Percentiles rank a stretch among this genome's conserved stretches.
phyloP scores from a whole-genome alignment of 495 filamentous ascomycete genomes.

The Venustampulla echinocandica region DNA sequence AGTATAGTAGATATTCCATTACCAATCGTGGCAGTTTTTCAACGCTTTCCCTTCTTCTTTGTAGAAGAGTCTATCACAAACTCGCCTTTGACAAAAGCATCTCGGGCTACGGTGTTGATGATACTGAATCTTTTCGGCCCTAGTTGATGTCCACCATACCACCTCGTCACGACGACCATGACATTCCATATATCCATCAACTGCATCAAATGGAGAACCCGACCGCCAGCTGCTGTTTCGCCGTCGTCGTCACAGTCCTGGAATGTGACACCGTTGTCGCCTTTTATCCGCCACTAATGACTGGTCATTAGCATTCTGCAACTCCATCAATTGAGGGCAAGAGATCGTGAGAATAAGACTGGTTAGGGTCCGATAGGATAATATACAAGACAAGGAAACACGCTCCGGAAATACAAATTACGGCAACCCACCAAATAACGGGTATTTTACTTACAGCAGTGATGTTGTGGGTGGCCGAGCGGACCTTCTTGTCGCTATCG shows the following conservation, averaged over 20 bases:
- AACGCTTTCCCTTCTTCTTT: constrained; percentile 53
- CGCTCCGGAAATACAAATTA: no score
- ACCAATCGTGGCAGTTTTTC: constrained; percentile 17
- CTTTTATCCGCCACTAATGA: constrained; percentile 46
- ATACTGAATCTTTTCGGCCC: constrained; percentile 84
- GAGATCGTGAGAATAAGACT: no score
- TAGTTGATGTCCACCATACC: constrained; percentile 86
- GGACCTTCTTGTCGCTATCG: constrained; percentile 68
- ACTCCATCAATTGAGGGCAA: no score
- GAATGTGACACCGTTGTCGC: constrained; percentile 42
- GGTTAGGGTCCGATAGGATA: no score
- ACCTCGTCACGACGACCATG: constrained; percentile 88
- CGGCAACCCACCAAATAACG: no score
- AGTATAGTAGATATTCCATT: no score
- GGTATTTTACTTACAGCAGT: no score
- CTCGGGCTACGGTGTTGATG: constrained; percentile 78
- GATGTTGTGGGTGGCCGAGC: constrained; percentile 88
- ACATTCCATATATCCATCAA: constrained; percentile 89
- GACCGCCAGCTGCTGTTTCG: constrained; percentile 84
- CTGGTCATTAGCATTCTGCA: no score
- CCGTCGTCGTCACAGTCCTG: constrained; percentile 96
- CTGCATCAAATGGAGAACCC: constrained; percentile 83
- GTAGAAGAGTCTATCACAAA: constrained; percentile 42
- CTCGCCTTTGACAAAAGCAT: constrained; percentile 74
- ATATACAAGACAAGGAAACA: no score